Evolutionary conservation across 2,329 filamentous ascomycete species (phyloP).

Genomic region (Nigrograna mackinnonii): DNA sequence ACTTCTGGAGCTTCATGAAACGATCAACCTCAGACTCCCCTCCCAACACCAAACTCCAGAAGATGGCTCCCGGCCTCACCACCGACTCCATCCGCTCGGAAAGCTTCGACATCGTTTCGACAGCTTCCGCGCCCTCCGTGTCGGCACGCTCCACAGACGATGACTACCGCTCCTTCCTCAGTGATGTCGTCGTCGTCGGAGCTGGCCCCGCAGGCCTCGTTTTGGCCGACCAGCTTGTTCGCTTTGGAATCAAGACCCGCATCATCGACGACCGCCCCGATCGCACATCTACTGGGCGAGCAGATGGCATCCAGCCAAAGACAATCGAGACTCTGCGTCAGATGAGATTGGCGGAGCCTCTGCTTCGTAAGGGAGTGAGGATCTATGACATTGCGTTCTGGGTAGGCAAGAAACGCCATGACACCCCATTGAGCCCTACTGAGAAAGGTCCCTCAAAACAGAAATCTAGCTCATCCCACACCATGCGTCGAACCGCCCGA

Average conservation of each 20-base stretch:
- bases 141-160: constrained; percentile 19
- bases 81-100: constrained; percentile 28
- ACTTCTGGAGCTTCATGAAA: constrained; percentile 39
- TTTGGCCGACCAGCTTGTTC: constrained; percentile 58
- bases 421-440: too few relatives aligned
- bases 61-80: constrained; percentile 37
- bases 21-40: constrained; percentile 31
- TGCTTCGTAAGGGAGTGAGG: constrained; percentile 68
- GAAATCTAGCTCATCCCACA: constrained; percentile 38
- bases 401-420: constrained; percentile 49
- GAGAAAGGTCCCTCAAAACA: too few relatives aligned
- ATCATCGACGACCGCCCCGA: constrained; percentile 71
- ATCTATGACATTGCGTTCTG: constrained; percentile 79
- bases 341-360: constrained; percentile 70
- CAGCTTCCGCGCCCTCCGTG: constrained; percentile 18
- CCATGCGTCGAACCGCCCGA: constrained; percentile 64
- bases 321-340: constrained; percentile 77
- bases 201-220: constrained; percentile 48
- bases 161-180: constrained; percentile 37
- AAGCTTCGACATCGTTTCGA: constrained; percentile 16
- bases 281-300: constrained; percentile 68
- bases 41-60: constrained; percentile 24
- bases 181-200: constrained; percentile 45
- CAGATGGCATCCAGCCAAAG: constrained; percentile 77
- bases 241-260: constrained; percentile 67